Evolutionary conservation across 176 grass and related monocot species (phyloP), one percentile per base, ranked within the genome.

Genomic region (Oryza glaberrima): DNA sequence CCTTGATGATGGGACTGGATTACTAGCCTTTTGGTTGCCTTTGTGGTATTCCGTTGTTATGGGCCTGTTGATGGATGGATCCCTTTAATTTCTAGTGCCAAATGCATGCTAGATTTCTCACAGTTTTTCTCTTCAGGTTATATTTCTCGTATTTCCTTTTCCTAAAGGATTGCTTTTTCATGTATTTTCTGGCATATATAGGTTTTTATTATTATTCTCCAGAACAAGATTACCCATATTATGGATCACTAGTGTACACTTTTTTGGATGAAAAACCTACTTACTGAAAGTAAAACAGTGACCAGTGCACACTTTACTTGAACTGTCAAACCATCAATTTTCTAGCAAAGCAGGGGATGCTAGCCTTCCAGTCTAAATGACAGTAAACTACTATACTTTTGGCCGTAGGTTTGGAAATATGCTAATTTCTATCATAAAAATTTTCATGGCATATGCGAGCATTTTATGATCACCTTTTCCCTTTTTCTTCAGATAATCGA

Each of bases 401-500:
- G 80, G 12, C 30, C 38, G 30, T 41, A 52, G 15, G 19, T 63
- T 1, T 3, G 41, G 4, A 43, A 52, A 45, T 0, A 0, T 38
- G 11, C 9, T 60, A 67, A 3, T 35, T 79, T 80, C 20, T 6
- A 22, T 54, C 7, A 64, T 70, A 26, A 65, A 70, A 4, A 70
- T 6, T 43, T 73, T 75, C 9, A 73, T 64, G 49, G 61, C 3
- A 4, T 20, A 26, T 54, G 8, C 23, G 30, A 28, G 28, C n/a
- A 51, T 75, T 79, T 61, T 44, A 51, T 80, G 16, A 52, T 45
- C 63, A 32, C 30, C 30, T 32, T 32, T 32, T 32, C 30, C 30
- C 30, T 32, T 32, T 32, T 32, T 32, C 30, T 32, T 32, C 72
- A 99, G 96, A 89, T 96, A 91, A 78, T 68, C n/a, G 94, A 99